Conservation (phyloP, 225 moss, liverwort and hornwort species). For the Asterella californica region DNA sequence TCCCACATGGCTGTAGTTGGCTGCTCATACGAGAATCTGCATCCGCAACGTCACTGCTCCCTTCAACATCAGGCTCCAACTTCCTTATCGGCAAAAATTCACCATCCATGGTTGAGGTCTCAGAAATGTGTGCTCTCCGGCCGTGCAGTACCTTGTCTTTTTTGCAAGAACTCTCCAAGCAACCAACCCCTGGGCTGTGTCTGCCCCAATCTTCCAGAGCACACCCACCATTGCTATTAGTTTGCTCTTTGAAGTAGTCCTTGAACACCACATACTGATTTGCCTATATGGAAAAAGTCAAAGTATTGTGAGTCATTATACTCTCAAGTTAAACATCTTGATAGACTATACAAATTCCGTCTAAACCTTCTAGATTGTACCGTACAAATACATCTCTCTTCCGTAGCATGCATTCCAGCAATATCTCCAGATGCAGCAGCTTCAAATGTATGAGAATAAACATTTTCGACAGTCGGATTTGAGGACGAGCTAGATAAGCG, state of each 20-base stretch:
- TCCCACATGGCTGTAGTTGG: slow-evolving; percentile 5
- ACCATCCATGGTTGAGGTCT: slow-evolving; percentile 8
- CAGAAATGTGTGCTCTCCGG: slow-evolving; percentile 39
- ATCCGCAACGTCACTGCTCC: not conserved
- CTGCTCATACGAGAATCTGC: not conserved
- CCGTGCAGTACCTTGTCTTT: slow-evolving; percentile 66
- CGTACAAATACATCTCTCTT: not conserved
- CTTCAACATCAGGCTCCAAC: not conserved
- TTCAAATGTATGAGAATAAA: not conserved
- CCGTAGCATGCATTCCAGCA: not conserved
- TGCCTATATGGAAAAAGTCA: slow-evolving; percentile 43
- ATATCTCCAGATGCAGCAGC: not conserved
- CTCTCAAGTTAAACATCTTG: not conserved
- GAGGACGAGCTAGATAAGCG: no score
- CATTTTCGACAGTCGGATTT: not conserved
- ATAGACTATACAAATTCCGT: no score
- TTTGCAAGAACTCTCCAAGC: slow-evolving; percentile 11
- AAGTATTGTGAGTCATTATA: not conserved
- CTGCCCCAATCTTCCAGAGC: slow-evolving; percentile 1
- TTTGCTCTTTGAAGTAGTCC: slow-evolving; percentile 69
- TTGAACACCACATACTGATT: slow-evolving; percentile 93
- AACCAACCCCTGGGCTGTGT: no score
- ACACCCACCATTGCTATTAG: slow-evolving; percentile 24
- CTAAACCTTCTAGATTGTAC: no score
- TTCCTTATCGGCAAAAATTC: not conserved